Conservation (phyloP, 345 rosid species). For the Lepidium sativum region DNA sequence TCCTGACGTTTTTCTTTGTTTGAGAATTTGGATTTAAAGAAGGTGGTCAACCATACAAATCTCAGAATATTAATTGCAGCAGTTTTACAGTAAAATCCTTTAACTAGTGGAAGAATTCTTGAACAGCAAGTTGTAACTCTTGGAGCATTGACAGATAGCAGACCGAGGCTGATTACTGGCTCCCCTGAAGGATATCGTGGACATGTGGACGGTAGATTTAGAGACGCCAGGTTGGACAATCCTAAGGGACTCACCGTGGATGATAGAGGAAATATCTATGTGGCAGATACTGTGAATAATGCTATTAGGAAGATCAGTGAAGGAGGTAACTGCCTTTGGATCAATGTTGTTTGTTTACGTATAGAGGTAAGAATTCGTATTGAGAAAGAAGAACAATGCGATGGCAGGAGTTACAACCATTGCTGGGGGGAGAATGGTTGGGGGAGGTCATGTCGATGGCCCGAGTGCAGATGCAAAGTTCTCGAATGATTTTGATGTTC, state of each 20-base stretch:
- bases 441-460: slow-evolving; percentile 89
- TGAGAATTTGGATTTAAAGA: neutral
- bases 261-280: slow-evolving; percentile 82
- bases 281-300: slow-evolving; percentile 82
- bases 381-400: neutral
- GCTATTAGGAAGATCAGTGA: slow-evolving; percentile 92
- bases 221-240: slow-evolving; percentile 85
- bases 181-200: slow-evolving; percentile 80
- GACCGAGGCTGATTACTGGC: slow-evolving; percentile 86
- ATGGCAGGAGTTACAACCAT: slow-evolving; percentile 77
- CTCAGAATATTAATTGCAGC: neutral
- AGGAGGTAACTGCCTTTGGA: slow-evolving; percentile 39
- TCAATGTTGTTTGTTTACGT: neutral
- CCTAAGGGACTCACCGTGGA: slow-evolving; percentile 90
- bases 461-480: slow-evolving; percentile 97
- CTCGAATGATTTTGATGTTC: slow-evolving; percentile 89
- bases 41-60: neutral
- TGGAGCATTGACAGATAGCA: slow-evolving; percentile 31
- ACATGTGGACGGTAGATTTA: slow-evolving; percentile 76
- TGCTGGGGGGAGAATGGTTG: slow-evolving; percentile 83
- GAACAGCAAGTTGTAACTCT: neutral
- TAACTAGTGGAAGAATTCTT: slow-evolving; percentile 26
- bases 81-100: neutral
- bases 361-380: neutral
- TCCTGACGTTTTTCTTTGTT: slow-evolving; percentile 2